phyloP scores from a whole-genome alignment of 306 rosid species.

The Ceratonia siliqua region DNA sequence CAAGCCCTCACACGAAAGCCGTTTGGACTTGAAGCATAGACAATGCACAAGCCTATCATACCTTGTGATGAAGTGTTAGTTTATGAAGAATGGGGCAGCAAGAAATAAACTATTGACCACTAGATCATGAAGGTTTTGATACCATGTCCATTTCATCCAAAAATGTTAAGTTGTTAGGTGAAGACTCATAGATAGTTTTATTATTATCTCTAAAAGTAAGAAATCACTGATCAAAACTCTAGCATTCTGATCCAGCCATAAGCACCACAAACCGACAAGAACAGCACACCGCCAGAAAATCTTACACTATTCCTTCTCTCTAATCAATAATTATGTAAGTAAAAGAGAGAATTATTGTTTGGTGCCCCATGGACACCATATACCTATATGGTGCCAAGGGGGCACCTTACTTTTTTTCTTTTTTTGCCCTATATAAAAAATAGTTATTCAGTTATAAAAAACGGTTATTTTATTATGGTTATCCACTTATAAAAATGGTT shows the following conservation, averaged over 20 bases:
- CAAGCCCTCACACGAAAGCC: neutral
- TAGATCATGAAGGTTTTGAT: neutral
- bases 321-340: neutral
- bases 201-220: neutral
- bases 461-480: no score
- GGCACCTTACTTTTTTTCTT: no score
- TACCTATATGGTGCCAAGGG: no score
- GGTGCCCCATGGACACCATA: no score
- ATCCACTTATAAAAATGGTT: no score
- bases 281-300: neutral
- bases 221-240: neutral
- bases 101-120: neutral
- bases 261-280: neutral
- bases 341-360: no score
- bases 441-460: no score
- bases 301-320: neutral
- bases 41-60: neutral
- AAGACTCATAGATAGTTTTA: neutral
- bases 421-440: no score
- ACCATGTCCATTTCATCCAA: neutral
- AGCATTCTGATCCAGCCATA: neutral
- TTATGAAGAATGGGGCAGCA: neutral
- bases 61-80: neutral
- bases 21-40: neutral
- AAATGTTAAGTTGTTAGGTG: neutral